These are phyloP conservation scores for Trichoderma afroharzianum DNA, from an alignment of 2,329 filamentous ascomycete species.

Conservation along the genomic window DNA sequence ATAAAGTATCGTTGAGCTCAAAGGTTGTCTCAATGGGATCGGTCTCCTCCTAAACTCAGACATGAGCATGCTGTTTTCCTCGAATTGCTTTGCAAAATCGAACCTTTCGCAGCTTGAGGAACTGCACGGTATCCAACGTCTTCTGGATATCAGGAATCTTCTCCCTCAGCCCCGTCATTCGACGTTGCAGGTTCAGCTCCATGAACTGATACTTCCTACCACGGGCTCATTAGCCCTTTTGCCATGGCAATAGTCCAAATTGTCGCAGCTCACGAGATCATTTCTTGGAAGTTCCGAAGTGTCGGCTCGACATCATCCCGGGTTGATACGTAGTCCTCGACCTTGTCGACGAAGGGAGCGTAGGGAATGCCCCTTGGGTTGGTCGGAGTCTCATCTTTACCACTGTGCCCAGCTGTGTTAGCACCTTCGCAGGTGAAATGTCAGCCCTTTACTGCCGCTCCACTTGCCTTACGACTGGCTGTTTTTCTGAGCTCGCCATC, in stretches of 20 bases:
- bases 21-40: conserved; percentile 88
- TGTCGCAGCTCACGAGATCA: conserved; percentile 69
- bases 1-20: conserved; percentile 93
- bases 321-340: conserved; percentile 81
- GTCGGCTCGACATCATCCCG: conserved; percentile 77
- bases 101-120: conserved; percentile 74
- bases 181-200: conserved; percentile 87
- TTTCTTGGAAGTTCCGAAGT: conserved; percentile 82
- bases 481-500: conserved; percentile 43
- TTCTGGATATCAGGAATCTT: conserved; percentile 98
- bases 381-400: conserved; percentile 53
- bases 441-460: not conserved
- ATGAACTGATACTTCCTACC: conserved; percentile 98
- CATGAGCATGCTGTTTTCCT: conserved; percentile 20
- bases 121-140: conserved; percentile 86
- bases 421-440: not conserved
- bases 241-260: not conserved
- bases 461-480: conserved; percentile 33
- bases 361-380: conserved; percentile 81
- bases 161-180: conserved; percentile 77
- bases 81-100: not conserved
- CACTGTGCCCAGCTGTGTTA: conserved; percentile 21
- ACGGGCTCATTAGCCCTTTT: conserved; percentile 18
- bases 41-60: conserved; percentile 41
- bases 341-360: conserved; percentile 82